These are phyloP conservation scores for Jaapia argillacea DNA, from an alignment of 768 basidiomycete species.

Conservation along the genomic window DNA sequence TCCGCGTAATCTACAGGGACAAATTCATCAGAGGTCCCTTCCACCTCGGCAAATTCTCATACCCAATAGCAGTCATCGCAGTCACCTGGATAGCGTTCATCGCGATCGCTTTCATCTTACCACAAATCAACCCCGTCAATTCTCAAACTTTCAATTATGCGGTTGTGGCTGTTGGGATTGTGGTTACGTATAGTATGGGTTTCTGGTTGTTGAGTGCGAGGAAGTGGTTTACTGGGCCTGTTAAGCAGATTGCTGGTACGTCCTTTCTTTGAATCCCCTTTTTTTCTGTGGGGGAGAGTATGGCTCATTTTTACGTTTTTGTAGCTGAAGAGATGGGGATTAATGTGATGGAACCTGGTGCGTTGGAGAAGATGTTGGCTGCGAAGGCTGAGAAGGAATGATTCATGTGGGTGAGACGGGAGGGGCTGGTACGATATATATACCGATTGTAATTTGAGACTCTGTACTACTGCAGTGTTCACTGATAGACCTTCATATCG, in stretches of 20 bases:
- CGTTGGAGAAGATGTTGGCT: too few species aligned
- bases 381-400: constrained; percentile 11
- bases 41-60: constrained; percentile 57
- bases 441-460: too few species aligned
- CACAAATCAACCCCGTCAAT: constrained; percentile 58
- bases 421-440: too few species aligned
- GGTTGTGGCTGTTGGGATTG: constrained; percentile 68
- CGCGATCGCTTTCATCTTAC: constrained; percentile 64
- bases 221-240: constrained; percentile 64
- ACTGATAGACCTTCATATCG: too few species aligned
- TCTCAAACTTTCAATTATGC: constrained; percentile 69
- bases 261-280: too few species aligned
- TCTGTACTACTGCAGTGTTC: too few species aligned
- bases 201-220: constrained; percentile 66
- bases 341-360: constrained; percentile 32
- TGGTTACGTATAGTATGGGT: constrained; percentile 50
- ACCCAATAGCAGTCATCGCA: constrained; percentile 44
- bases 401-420: too few species aligned
- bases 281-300: constrained; percentile 8
- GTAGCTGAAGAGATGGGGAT: constrained; percentile 40
- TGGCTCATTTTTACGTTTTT: neutral
- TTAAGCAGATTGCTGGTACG: constrained; percentile 53
- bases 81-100: constrained; percentile 68
- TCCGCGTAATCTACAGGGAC: constrained; percentile 51
- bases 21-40: constrained; percentile 61